A percentile compares a stretch with the other conserved stretches of the same genome.
phyloP scores from a whole-genome alignment of 139 green algal species.

The Chlorella sp. region DNA sequence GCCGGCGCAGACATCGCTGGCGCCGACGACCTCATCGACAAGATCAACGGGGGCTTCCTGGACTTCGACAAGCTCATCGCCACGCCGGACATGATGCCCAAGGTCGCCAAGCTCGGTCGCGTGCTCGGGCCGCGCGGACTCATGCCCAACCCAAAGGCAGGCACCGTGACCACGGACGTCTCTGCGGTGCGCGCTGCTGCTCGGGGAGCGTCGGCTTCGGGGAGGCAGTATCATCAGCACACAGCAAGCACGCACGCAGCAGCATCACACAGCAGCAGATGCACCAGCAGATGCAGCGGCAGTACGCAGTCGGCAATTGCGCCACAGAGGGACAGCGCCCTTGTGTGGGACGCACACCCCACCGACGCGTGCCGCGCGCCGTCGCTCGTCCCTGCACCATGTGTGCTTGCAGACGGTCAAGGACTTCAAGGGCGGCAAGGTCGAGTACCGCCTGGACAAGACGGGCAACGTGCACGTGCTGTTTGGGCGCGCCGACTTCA shows the following conservation, averaged over 20 bases:
- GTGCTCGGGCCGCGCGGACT: conserved; percentile 88
- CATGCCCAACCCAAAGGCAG: conserved; percentile 99
- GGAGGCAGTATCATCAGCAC: conserved; percentile 1
- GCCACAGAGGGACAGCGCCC: too few relatives aligned
- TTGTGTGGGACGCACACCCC: too few relatives aligned
- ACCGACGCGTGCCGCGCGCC: too few relatives aligned
- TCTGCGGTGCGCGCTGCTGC: conserved; percentile 50
- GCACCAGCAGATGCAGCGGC: neutral
- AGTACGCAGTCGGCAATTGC: too few relatives aligned
- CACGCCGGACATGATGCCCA: conserved; percentile 99
- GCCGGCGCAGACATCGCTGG: conserved; percentile 90
- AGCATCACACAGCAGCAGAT: neutral
- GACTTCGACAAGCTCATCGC: conserved; percentile 99
- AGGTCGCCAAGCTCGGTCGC: conserved; percentile 95
- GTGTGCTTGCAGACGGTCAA: conserved; percentile 83
- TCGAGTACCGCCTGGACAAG: conserved; percentile 99
- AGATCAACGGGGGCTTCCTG: conserved; percentile 92
- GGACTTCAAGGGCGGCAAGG: conserved; percentile 99
- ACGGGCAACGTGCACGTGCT: conserved; percentile 94
- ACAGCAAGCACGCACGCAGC: too few relatives aligned
- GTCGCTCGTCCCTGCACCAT: too few relatives aligned
- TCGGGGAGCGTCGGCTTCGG: too few relatives aligned
- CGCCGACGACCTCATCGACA: conserved; percentile 90
- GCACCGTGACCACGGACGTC: conserved; percentile 98
- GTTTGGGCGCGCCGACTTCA: conserved; percentile 90